phyloP scores from a whole-genome alignment of 129 eudicot species.

The Deinandra increscens region DNA sequence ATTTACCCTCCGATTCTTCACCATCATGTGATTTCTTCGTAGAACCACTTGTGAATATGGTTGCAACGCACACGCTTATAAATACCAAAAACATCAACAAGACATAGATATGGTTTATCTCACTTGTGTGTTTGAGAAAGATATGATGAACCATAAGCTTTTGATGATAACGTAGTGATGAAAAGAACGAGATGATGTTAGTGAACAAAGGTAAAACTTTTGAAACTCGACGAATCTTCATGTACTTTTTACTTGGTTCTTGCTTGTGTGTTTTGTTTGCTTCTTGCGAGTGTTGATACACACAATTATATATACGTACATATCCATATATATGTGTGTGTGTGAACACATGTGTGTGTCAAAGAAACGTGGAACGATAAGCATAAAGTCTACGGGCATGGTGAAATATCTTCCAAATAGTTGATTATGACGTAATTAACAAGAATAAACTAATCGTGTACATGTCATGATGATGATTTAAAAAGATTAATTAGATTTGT shows the following conservation, averaged over 20 bases:
- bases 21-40: constrained; percentile 16
- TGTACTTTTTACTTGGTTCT: constrained; percentile 19
- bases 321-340: too few species aligned
- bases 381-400: constrained; percentile 27
- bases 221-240: constrained; percentile 27
- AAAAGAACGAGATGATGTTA: constrained; percentile 15
- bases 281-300: constrained; percentile 13
- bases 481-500: constrained; percentile 6
- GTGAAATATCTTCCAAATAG: constrained; percentile 23
- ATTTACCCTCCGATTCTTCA: background rate
- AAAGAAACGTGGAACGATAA: background rate
- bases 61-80: constrained; percentile 16
- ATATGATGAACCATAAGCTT: constrained; percentile 15
- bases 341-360: background rate
- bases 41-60: constrained; percentile 15
- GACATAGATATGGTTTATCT: constrained; percentile 16
- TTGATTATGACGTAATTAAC: background rate
- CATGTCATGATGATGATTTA: constrained; percentile 17
- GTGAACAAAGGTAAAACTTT: constrained; percentile 16
- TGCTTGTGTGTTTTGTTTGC: background rate
- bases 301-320: background rate
- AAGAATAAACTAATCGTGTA: constrained; percentile 17
- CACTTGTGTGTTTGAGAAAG: constrained; percentile 3
- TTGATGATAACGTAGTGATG: constrained; percentile 8
- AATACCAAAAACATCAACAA: constrained; percentile 26